Conservation (phyloP, 257 asterid species). For the Primulina tabacum region DNA sequence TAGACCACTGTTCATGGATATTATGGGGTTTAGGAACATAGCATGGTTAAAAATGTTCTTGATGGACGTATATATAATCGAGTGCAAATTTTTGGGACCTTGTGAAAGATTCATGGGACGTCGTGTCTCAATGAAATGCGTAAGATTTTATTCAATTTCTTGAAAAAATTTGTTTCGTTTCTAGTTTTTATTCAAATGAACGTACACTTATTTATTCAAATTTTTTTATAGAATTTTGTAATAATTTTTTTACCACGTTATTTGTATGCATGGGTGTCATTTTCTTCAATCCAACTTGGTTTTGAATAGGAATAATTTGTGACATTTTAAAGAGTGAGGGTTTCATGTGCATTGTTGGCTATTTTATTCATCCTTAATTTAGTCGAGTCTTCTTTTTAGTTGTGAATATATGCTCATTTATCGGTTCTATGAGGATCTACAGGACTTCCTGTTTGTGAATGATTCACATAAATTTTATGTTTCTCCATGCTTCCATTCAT, state of each 20-base stretch:
- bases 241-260: background rate
- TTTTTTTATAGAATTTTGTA: background rate
- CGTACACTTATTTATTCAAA: background rate
- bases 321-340: conserved; percentile 1
- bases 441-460: background rate
- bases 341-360: conserved; percentile 13
- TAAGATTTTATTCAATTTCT: background rate
- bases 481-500: background rate
- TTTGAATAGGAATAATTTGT: background rate
- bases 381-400: background rate
- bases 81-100: no score
- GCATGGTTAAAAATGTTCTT: background rate
- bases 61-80: background rate
- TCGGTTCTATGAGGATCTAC: background rate
- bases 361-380: background rate
- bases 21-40: conserved; percentile 1
- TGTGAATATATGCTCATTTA: background rate
- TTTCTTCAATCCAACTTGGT: background rate
- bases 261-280: background rate
- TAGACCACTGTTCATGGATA: background rate
- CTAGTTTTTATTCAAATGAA: background rate
- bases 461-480: background rate
- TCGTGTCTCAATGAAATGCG: background rate
- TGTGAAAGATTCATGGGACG: background rate
- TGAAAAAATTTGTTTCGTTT: background rate